These are phyloP conservation scores for Inosperma sp. DNA, from an alignment of 768 basidiomycete species.

Conservation along the genomic window DNA sequence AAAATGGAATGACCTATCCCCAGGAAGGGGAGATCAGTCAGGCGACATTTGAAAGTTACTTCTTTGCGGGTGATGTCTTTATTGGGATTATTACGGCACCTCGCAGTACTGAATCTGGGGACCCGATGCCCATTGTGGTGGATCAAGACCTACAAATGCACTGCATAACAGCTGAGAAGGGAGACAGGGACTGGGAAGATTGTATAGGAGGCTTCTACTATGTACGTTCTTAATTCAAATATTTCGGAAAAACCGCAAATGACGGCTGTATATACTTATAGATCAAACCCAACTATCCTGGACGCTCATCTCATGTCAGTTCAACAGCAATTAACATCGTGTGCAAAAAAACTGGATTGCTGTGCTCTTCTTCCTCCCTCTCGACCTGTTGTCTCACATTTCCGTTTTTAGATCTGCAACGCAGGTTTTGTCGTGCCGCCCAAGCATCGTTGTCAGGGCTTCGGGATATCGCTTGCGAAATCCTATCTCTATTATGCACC, in stretches of 20 bases:
- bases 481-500: conserved; percentile 84
- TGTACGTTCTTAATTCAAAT: conserved; percentile 32
- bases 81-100: conserved; percentile 58
- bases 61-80: conserved; percentile 73
- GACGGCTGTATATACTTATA: conserved; percentile 11
- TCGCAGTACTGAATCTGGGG: conserved; percentile 16
- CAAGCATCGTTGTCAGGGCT: conserved; percentile 54
- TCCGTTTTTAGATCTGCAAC: conserved; percentile 65
- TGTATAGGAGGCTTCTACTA: conserved; percentile 78
- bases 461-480: conserved; percentile 67
- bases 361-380: conserved; percentile 4
- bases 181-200: conserved; percentile 57
- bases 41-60: conserved; percentile 65
- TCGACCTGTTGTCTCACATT: conserved; percentile 5
- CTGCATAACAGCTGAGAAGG: conserved; percentile 36
- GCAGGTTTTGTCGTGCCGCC: conserved; percentile 82
- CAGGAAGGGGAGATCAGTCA: conserved; percentile 61
- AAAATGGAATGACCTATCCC: conserved; percentile 78
- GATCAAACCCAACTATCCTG: conserved; percentile 89
- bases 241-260: conserved; percentile 9
- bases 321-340: too few species aligned
- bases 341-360: neutral
- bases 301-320: conserved; percentile 84
- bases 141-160: conserved; percentile 23
- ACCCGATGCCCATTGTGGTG: neutral